phyloP scores from a whole-genome alignment of 352 stramenopile species.

The Globisporangium camurandrum region DNA sequence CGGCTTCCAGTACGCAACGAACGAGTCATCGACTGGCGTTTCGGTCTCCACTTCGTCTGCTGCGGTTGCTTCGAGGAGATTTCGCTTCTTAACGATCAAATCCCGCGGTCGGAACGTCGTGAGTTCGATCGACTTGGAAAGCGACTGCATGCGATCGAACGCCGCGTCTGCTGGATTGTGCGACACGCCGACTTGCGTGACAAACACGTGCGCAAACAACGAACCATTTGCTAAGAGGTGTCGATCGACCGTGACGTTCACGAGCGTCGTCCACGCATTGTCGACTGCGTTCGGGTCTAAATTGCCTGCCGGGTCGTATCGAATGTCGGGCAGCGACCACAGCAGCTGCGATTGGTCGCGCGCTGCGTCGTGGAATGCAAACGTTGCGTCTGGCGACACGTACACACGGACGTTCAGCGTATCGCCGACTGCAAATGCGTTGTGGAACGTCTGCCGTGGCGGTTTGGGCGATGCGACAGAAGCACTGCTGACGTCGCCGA shows the following conservation, averaged over 20 bases:
- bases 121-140: slow-evolving; percentile 56
- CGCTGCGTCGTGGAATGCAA: slow-evolving; percentile 41
- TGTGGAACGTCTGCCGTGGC: slow-evolving; percentile 18
- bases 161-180: slow-evolving; percentile 54
- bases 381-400: slow-evolving; percentile 34
- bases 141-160: slow-evolving; percentile 43
- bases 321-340: slow-evolving; percentile 46
- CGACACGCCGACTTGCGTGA: slow-evolving; percentile 64
- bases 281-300: slow-evolving; percentile 38
- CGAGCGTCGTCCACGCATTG: slow-evolving; percentile 26
- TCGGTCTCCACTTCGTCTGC: slow-evolving; percentile 6
- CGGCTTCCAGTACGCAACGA: slow-evolving; percentile 81
- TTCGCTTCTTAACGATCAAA: slow-evolving; percentile 72
- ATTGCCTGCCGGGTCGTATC: slow-evolving; percentile 47
- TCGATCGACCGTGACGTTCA: slow-evolving; percentile 75
- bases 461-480: neutral
- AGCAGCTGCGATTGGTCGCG: slow-evolving; percentile 49
- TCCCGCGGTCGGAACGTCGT: slow-evolving; percentile 68
- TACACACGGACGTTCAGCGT: slow-evolving; percentile 59
- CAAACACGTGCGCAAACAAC: slow-evolving; percentile 80
- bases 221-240: slow-evolving; percentile 68
- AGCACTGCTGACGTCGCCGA: neutral
- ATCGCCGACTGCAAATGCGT: slow-evolving; percentile 52
- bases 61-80: slow-evolving; percentile 38
- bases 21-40: slow-evolving; percentile 22